Evolutionary conservation across 2,329 filamentous ascomycete species (phyloP).

Genomic region (Ophiostoma himal-ulmi): DNA sequence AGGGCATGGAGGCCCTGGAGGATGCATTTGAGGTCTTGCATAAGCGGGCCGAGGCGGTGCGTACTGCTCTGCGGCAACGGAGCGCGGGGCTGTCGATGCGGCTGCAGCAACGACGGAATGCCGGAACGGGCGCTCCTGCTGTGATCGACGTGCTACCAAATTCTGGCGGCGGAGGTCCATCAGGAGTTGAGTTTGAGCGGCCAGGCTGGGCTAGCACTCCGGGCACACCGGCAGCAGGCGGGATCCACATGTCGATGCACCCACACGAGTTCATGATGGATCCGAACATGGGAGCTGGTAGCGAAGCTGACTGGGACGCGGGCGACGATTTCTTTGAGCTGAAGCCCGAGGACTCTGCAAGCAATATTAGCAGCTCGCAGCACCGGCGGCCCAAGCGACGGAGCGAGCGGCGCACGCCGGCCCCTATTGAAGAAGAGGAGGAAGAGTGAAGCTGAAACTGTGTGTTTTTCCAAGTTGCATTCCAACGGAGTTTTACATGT

Average conservation of each 20-base stretch:
- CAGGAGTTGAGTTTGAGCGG: constrained; percentile 39
- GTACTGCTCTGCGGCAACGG: constrained; percentile 72
- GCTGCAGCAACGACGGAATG: constrained; percentile 52
- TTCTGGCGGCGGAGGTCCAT: constrained; percentile 32
- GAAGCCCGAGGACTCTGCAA: constrained; percentile 72
- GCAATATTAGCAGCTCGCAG: constrained; percentile 69
- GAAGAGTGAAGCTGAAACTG: constrained; percentile 33
- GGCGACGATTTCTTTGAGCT: constrained; percentile 54
- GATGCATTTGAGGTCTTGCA: constrained; percentile 93
- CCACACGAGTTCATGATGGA: constrained; percentile 18
- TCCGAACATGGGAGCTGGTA: constrained; percentile 26
- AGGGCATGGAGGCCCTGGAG: constrained; percentile 89
- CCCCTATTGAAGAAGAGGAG: constrained; percentile 63
- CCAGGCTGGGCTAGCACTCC: constrained; percentile 41
- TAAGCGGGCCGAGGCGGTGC: constrained; percentile 72
- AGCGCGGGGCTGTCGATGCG: constrained; percentile 67
- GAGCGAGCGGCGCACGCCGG: constrained; percentile 64
- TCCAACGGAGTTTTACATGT: neutral
- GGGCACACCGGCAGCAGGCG: constrained; percentile 24
- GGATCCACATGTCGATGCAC: constrained; percentile 22
- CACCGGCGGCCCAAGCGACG: constrained; percentile 61
- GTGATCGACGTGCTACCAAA: constrained; percentile 51
- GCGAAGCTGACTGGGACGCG: constrained; percentile 52
- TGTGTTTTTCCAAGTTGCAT: neutral
- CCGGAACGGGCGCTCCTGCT: constrained; percentile 30